Evolutionary conservation across 345 rosid genomes (phyloP).

Genomic region (Salix exigua): DNA sequence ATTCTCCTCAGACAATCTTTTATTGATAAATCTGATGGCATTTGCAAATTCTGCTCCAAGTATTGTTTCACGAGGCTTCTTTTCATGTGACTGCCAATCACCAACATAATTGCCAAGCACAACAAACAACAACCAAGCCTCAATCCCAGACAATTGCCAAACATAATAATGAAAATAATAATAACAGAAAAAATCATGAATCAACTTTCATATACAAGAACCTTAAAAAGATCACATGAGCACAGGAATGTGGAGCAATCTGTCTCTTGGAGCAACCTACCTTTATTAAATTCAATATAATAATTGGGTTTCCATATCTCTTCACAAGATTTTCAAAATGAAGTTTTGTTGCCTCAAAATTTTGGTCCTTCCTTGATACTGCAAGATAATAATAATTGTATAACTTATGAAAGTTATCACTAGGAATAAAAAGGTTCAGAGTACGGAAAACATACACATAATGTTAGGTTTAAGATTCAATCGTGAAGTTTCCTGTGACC

Average conservation of each 20-base stretch:
- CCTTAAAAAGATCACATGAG: neutral
- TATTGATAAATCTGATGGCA: slow-evolving; percentile 66
- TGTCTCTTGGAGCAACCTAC: slow-evolving; percentile 31
- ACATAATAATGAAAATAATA: slow-evolving; percentile 9
- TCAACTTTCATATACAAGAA: slow-evolving; percentile 11
- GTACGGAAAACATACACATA: slow-evolving; percentile 49
- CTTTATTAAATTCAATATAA: slow-evolving; percentile 84
- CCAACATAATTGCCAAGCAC: slow-evolving; percentile 11
- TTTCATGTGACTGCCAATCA: slow-evolving; percentile 60
- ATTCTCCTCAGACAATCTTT: slow-evolving; percentile 52
- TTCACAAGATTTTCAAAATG: slow-evolving; percentile 84
- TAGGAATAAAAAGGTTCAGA: neutral
- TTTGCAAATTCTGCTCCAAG: slow-evolving; percentile 77
- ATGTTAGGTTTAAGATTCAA: slow-evolving; percentile 86
- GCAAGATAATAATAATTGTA: slow-evolving; percentile 23
- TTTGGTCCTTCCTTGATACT: slow-evolving; percentile 77
- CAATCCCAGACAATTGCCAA: neutral
- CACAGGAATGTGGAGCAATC: neutral
- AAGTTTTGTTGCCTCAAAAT: slow-evolving; percentile 77
- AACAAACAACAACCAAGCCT: neutral
- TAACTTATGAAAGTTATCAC: neutral
- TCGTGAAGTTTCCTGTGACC: slow-evolving; percentile 96
- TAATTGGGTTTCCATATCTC: slow-evolving; percentile 91
- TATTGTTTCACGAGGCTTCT: slow-evolving; percentile 88
- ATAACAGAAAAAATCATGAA: slow-evolving; percentile 2